A percentile compares a stretch with the other conserved stretches of the same genome.
These are phyloP conservation scores for Lavandula angustifolia DNA, from an alignment of 257 asterid species.

Conservation along the genomic window DNA sequence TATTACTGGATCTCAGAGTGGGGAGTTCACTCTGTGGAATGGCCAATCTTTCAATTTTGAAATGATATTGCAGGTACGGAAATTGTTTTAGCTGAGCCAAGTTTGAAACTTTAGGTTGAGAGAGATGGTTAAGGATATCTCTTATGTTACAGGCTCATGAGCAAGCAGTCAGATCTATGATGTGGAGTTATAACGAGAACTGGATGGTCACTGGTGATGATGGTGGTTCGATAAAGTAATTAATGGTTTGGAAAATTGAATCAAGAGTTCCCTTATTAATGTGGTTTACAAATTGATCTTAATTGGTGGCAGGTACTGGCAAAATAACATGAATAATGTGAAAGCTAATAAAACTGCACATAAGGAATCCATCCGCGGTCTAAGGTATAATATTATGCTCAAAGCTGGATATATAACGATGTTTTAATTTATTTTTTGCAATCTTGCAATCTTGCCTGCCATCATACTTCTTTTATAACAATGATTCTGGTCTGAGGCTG, in stretches of 20 bases:
- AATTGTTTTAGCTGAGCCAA: constrained; percentile 26
- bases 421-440: neutral
- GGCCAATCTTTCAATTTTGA: constrained; percentile 97
- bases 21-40: constrained; percentile 99
- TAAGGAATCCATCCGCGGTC: constrained; percentile 93
- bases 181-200: constrained; percentile 97
- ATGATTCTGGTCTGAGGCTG: neutral
- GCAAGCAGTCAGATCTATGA: constrained; percentile 97
- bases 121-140: constrained; percentile 23
- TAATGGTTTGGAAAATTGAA: constrained; percentile 23
- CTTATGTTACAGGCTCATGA: constrained; percentile 86
- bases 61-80: constrained; percentile 91
- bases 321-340: constrained; percentile 94
- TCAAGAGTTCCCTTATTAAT: constrained; percentile 7
- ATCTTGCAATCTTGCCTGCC: constrained; percentile 8
- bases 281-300: constrained; percentile 32
- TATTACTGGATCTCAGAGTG: constrained; percentile 97
- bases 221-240: constrained; percentile 94
- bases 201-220: constrained; percentile 99
- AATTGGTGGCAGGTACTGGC: constrained; percentile 87
- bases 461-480: constrained; percentile 8
- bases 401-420: constrained; percentile 19
- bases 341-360: constrained; percentile 96
- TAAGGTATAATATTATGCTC: constrained; percentile 58
- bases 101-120: constrained; percentile 13